Base-by-base conservation (phyloP, 768 basidiomycete genomes). In the Podaxis pistillaris region DNA sequence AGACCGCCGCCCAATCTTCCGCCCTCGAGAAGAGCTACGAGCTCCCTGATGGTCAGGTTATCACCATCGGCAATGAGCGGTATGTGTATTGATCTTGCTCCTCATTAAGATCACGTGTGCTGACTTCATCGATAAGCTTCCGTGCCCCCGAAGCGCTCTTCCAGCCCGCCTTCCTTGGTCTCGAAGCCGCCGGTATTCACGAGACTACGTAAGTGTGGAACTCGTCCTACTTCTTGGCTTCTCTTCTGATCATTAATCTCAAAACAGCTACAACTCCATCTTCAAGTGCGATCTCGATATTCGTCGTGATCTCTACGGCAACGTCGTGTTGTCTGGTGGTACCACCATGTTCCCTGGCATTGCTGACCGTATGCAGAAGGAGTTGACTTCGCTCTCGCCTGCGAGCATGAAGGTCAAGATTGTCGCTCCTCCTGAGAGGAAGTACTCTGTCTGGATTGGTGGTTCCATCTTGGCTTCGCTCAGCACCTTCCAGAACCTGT, bases 281-380 rank as follows among this genome's bases (percentile, higher is more conserved):
- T 88, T 85, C 82, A 89, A 90, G 80, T 91, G 91, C 71, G 91
- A 93, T 76, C 79, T 91, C 60, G 90, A 96, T 75, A 89, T 94
- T 72, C 86, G 91, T 77, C 90, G 91, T 72, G 86, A 87, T 64
- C 75, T 87, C 56, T 88, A 86, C 76, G 90, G 90, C 66, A 93
- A 93, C 78, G 86, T 94, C 65, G 91, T 93, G 60, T 84, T 94
- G 64, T 91, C 90, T 58, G 93, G 93, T 71, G 93, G 93, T 72
- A 92, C 91, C 65, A 94, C 93, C 71, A 95, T 96, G 93, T 95
- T 94, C 90, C 88, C 91, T 68, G 94, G 94, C 81, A 94, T 96
- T 71, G 86, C 93, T 68, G 94, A 96, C 77, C 90, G 94, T 70
- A 93, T 96, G 92, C 91, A 93, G 76, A 94, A 94, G 83, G 94